Evolutionary conservation across 495 filamentous ascomycete genomes (phyloP), one percentile per base, ranked within the genome.

Genomic region (Neurospora tetraspora): DNA sequence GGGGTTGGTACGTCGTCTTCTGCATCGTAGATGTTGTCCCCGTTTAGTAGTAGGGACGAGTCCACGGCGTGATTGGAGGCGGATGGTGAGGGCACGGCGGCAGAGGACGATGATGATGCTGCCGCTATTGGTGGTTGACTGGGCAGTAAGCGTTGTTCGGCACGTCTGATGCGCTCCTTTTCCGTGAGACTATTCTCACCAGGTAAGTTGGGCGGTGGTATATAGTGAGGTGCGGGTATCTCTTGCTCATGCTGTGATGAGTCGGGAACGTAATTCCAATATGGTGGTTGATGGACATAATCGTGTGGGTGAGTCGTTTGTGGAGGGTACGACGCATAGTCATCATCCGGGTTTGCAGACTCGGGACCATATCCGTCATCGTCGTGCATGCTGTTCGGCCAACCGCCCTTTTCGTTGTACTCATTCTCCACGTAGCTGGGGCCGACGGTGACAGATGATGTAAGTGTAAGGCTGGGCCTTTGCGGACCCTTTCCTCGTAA

Each of bases 131-230:
- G 88, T 16, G 92, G 92, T 68, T 86, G 88, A 76, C 92, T 94
- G 16, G 92, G 92, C 1, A 94, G 81, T 31, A 94, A 81, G 42
- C 85, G 85, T 76, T 90, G 84, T 80, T 94, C 91, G 9, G 91
- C 91, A 53, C 83, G 86, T 40, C 88, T 86, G 68, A 92, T 76
- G 65, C 90, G 87, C 43, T 89, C 85, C 78, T 94, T 94, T 73
- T 94, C 92, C 37, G 87, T 88, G 12, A 89, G 78, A 23, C 83
- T 83, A 69, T 86, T 87, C 43, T 91, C 88, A 2, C 84, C 75
- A 10, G 79, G 73, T 20, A 87, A 18, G 39, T 88, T 84, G 11
- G 89, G 90, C 14, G 85, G 86, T 14, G 89, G 86, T 5, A 88
- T 76, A 40, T 86, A 85, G 61, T 76, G 70, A 1, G 79, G 79